These are phyloP conservation scores for Candida tibetensis DNA, from an alignment of 805 yeast genomes.

Conservation along the genomic window DNA sequence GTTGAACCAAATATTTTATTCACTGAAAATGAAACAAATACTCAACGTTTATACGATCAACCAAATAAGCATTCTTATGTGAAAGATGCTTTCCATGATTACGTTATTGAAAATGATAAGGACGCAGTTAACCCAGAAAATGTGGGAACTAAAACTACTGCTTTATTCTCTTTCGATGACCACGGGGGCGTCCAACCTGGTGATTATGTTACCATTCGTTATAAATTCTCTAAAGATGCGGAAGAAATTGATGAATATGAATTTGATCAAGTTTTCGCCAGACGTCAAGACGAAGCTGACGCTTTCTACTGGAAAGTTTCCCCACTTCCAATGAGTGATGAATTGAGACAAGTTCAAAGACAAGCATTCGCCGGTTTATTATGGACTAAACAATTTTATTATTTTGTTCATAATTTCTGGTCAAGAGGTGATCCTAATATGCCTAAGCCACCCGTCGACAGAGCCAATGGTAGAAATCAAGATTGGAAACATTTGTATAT, in stretches of 20 bases:
- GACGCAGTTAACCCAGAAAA: constrained; percentile 67
- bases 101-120: constrained; percentile 57
- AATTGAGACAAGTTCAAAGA: constrained; percentile 77
- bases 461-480: constrained; percentile 83
- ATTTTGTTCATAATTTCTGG: constrained; percentile 85
- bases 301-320: constrained; percentile 87
- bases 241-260: constrained; percentile 66
- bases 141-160: constrained; percentile 80
- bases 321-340: constrained; percentile 80
- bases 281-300: constrained; percentile 84
- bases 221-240: constrained; percentile 52
- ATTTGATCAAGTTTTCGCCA: constrained; percentile 65
- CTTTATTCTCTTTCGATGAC: constrained; percentile 76
- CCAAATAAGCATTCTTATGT: constrained; percentile 58
- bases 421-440: constrained; percentile 76
- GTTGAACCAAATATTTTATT: constrained; percentile 74
- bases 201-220: constrained; percentile 81
- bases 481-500: constrained; percentile 89
- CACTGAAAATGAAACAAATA: constrained; percentile 88
- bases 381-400: constrained; percentile 92
- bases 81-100: constrained; percentile 92
- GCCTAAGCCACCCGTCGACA: constrained; percentile 70
- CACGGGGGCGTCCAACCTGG: constrained; percentile 81
- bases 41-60: constrained; percentile 60
- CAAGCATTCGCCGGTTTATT: constrained; percentile 92